Evolutionary conservation across 2,329 filamentous ascomycete species (phyloP).

Genomic region (Neoscytalidium dimidiatum): DNA sequence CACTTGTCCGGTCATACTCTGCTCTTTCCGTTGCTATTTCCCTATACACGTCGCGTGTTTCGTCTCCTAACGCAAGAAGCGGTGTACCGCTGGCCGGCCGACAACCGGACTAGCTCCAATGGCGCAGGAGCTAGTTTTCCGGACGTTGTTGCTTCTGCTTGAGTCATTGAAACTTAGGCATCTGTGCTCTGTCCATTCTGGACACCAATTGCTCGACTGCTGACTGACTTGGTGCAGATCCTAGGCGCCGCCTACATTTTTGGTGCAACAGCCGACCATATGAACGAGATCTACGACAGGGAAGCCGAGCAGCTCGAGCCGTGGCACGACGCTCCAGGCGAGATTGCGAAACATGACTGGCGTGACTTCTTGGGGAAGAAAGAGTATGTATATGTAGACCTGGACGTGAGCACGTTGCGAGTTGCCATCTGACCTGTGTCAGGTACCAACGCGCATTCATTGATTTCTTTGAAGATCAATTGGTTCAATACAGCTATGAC

Average conservation of each 20-base stretch:
- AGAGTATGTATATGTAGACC: slow-evolving; percentile 49
- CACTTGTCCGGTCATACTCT: background rate
- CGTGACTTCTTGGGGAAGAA: slow-evolving; percentile 76
- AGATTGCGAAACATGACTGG: slow-evolving; percentile 85
- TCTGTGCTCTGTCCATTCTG: slow-evolving; percentile 19
- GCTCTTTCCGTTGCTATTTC: background rate
- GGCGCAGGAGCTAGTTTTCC: background rate
- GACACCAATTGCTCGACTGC: background rate
- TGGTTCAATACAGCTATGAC: slow-evolving; percentile 76
- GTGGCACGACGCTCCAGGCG: slow-evolving; percentile 82
- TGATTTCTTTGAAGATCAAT: slow-evolving; percentile 92
- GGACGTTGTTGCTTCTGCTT: background rate
- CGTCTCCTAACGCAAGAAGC: background rate
- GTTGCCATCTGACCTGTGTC: slow-evolving; percentile 16
- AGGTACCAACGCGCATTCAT: slow-evolving; percentile 87
- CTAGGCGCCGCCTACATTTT: slow-evolving; percentile 84
- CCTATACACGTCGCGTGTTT: background rate
- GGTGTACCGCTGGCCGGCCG: background rate
- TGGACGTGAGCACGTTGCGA: background rate
- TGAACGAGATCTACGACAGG: slow-evolving; percentile 79
- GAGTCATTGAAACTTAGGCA: background rate
- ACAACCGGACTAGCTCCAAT: background rate
- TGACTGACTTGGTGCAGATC: slow-evolving; percentile 48
- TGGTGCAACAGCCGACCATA: slow-evolving; percentile 70
- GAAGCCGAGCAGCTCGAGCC: slow-evolving; percentile 71